These are phyloP conservation scores for Linderniella brevidens DNA, from an alignment of 257 asterid genomes.

Conservation along the genomic window DNA sequence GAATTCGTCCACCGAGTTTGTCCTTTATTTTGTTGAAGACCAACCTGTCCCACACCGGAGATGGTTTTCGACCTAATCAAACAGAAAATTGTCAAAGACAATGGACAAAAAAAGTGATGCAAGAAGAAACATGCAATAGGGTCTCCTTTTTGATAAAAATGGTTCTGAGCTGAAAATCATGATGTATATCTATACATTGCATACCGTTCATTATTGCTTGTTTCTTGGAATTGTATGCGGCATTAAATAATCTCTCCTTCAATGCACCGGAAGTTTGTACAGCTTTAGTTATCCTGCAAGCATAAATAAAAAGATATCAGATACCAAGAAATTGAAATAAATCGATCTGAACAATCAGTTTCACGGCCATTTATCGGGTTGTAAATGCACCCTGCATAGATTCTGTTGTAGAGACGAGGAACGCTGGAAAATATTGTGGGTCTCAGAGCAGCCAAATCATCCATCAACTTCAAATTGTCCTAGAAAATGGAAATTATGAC, in stretches of 20 bases:
- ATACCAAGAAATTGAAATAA: conserved; percentile 3
- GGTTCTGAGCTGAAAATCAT: background rate
- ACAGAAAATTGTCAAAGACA: background rate
- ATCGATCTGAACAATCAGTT: conserved; percentile 8
- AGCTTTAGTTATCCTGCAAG: conserved; percentile 63
- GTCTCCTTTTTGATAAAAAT: background rate
- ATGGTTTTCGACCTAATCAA: conserved; percentile 62
- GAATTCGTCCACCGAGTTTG: conserved; percentile 89
- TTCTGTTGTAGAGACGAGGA: conserved; percentile 64
- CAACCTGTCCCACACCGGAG: conserved; percentile 93
- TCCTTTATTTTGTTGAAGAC: conserved; percentile 90
- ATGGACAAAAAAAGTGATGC: too few species aligned
- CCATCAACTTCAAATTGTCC: conserved; percentile 60
- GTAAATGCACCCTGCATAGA: conserved; percentile 67
- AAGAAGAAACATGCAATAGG: background rate
- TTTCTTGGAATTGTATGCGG: conserved; percentile 84
- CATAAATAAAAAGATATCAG: conserved; percentile 9
- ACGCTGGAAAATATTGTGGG: conserved; percentile 95
- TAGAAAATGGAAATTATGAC: conserved; percentile 28
- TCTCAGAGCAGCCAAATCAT: conserved; percentile 57
- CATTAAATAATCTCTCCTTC: conserved; percentile 72
- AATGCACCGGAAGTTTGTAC: conserved; percentile 69
- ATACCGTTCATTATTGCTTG: conserved; percentile 82
- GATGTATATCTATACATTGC: conserved; percentile 13
- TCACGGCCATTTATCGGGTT: conserved; percentile 1